Conservation (phyloP, 371 early-diverging fungal species). For the Sanchytrium tribonematis region DNA sequence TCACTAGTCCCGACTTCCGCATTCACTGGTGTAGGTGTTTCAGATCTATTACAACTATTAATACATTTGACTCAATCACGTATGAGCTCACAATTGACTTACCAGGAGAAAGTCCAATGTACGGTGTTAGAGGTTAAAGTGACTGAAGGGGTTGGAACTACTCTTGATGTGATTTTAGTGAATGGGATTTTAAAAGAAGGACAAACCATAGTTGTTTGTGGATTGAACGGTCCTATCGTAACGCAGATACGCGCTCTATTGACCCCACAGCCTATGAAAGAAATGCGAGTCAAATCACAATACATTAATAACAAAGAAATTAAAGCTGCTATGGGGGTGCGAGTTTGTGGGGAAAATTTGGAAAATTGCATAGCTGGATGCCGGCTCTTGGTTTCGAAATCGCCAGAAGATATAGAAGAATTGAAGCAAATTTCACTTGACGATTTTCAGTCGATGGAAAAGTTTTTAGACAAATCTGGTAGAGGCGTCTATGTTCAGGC, state of each 20-base stretch:
- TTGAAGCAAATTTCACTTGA: constrained; percentile 74
- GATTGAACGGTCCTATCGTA: constrained; percentile 85
- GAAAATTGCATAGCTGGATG: constrained; percentile 98
- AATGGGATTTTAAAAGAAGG: constrained; percentile 94
- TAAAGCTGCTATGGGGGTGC: constrained; percentile 93
- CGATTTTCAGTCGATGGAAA: constrained; percentile 45
- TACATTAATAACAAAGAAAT: constrained; percentile 90
- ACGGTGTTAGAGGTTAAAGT: constrained; percentile 98
- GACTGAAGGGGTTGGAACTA: constrained; percentile 96
- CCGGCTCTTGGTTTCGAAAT: constrained; percentile 65
- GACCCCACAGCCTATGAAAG: constrained; percentile 95
- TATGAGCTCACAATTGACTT: constrained; percentile 86
- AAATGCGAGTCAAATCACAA: constrained; percentile 68
- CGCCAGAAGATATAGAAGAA: constrained; percentile 87
- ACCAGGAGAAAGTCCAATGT: constrained; percentile 82
- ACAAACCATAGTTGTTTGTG: constrained; percentile 89
- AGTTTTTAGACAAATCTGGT: constrained; percentile 53
- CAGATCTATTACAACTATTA: constrained; percentile 81
- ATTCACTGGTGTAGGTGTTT: constrained; percentile 96
- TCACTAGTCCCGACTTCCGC: constrained; percentile 98
- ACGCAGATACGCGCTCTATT: constrained; percentile 81
- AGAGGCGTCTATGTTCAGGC: constrained; percentile 97
- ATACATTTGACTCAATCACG: constrained; percentile 76
- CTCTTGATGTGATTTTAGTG: constrained; percentile 93
- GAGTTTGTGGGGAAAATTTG: constrained; percentile 82